These are phyloP conservation scores for Aspergillus flavus DNA, from an alignment of 2,329 filamentous ascomycete genomes.

Conservation along the genomic window DNA sequence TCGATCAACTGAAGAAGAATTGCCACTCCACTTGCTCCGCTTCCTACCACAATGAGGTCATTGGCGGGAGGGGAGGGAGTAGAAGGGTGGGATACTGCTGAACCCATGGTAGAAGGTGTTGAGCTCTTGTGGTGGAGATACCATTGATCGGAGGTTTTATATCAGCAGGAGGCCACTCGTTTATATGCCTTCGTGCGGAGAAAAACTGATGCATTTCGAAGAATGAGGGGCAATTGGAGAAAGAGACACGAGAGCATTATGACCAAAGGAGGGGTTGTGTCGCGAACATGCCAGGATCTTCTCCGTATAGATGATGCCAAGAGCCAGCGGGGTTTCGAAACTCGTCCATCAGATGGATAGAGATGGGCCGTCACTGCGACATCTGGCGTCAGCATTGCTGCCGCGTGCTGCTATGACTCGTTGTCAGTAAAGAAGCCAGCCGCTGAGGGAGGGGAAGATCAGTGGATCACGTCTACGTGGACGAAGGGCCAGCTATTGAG, in stretches of 20 bases:
- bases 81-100: background rate
- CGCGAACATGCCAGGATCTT: background rate
- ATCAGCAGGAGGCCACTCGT: background rate
- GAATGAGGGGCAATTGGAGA: background rate
- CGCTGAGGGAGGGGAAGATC: background rate
- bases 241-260: background rate
- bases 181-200: background rate
- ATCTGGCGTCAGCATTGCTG: background rate
- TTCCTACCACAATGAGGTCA: conserved; percentile 9
- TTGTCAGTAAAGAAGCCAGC: background rate
- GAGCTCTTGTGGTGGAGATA: background rate
- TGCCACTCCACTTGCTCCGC: conserved; percentile 15
- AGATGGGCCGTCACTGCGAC: background rate
- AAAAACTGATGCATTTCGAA: background rate
- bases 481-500: background rate
- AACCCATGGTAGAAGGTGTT: background rate
- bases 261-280: background rate
- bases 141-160: background rate
- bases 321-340: background rate
- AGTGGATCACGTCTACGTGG: background rate
- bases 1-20: conserved; percentile 14
- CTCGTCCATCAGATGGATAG: background rate
- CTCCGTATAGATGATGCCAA: background rate
- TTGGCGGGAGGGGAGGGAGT: background rate
- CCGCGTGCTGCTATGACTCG: background rate